Conservation (phyloP, 2,329 filamentous ascomycete species). For the Raffaelea albimanens region DNA sequence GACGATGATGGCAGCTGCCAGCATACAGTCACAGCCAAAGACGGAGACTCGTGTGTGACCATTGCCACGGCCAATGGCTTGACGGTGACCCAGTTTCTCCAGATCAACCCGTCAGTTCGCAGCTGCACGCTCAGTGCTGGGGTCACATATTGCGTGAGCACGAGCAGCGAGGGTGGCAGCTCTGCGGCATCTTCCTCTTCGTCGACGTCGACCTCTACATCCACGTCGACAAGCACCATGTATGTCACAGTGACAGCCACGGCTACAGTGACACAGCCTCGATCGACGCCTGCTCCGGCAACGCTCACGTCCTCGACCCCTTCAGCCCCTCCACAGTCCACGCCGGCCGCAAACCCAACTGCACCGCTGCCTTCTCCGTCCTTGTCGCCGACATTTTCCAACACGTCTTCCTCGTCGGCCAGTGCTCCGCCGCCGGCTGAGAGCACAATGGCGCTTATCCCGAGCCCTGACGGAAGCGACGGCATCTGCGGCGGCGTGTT, state of each 20-base stretch:
- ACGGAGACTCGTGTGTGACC: constrained; percentile 17
- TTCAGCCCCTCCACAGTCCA: too few relatives aligned
- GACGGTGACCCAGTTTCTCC: constrained; percentile 12
- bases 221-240: too few relatives aligned
- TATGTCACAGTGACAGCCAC: background rate
- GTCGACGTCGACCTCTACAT: too few relatives aligned
- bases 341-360: background rate
- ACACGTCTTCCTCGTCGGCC: constrained; percentile 66
- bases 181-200: too few relatives aligned
- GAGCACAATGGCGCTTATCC: background rate
- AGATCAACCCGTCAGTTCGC: constrained; percentile 8
- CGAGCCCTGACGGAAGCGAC: constrained; percentile 9
- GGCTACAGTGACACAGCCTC: too few relatives aligned
- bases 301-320: too few relatives aligned
- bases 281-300: too few relatives aligned
- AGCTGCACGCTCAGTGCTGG: constrained; percentile 8
- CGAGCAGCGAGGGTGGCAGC: background rate
- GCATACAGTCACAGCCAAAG: constrained; percentile 13
- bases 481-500: constrained; percentile 10
- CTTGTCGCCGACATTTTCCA: constrained; percentile 86
- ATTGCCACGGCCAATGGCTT: constrained; percentile 15
- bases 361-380: constrained; percentile 43
- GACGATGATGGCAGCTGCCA: constrained; percentile 9
- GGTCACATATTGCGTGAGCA: constrained; percentile 6
- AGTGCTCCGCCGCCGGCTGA: background rate